These are phyloP conservation scores for Cryomyces antarcticus DNA, from an alignment of 495 filamentous ascomycete species.

Conservation along the genomic window DNA sequence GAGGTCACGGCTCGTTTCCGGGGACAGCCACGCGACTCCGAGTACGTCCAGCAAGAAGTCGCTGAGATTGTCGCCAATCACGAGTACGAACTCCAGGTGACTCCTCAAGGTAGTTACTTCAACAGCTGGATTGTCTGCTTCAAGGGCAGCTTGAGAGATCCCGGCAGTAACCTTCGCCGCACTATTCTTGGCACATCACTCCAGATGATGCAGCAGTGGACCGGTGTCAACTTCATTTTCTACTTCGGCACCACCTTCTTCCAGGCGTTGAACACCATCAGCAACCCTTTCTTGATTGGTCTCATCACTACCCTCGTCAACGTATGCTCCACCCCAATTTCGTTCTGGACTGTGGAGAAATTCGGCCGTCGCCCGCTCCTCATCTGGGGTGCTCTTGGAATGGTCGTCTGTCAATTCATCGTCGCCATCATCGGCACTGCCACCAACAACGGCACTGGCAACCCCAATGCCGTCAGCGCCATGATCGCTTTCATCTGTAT, in stretches of 20 bases:
- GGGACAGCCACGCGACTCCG: slow-evolving; percentile 35
- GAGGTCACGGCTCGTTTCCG: slow-evolving; percentile 27
- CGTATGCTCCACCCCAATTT: slow-evolving; percentile 55
- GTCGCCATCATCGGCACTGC: slow-evolving; percentile 40
- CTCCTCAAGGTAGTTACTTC: slow-evolving; percentile 36
- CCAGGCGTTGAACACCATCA: slow-evolving; percentile 30
- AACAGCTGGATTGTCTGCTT: slow-evolving; percentile 47
- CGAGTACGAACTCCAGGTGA: slow-evolving; percentile 37
- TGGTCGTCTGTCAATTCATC: slow-evolving; percentile 69
- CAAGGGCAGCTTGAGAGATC: slow-evolving; percentile 37
- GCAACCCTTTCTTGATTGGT: slow-evolving; percentile 53
- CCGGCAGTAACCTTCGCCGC: slow-evolving; percentile 46
- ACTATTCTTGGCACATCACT: slow-evolving; percentile 54
- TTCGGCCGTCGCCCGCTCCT: slow-evolving; percentile 61
- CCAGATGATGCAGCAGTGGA: slow-evolving; percentile 61
- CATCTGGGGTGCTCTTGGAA: slow-evolving; percentile 51
- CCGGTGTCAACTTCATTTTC: slow-evolving; percentile 86
- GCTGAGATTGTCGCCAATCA: slow-evolving; percentile 54
- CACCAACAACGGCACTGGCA: slow-evolving; percentile 26
- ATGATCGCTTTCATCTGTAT: slow-evolving; percentile 17
- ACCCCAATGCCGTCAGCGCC: slow-evolving; percentile 4
- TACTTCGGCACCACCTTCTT: slow-evolving; percentile 73
- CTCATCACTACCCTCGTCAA: slow-evolving; percentile 69
- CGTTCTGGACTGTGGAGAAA: slow-evolving; percentile 60
- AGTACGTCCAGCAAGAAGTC: slow-evolving; percentile 44